Base-by-base conservation (phyloP, 1,284 basidiomycete genomes). In the Rhodotorula sp. region DNA sequence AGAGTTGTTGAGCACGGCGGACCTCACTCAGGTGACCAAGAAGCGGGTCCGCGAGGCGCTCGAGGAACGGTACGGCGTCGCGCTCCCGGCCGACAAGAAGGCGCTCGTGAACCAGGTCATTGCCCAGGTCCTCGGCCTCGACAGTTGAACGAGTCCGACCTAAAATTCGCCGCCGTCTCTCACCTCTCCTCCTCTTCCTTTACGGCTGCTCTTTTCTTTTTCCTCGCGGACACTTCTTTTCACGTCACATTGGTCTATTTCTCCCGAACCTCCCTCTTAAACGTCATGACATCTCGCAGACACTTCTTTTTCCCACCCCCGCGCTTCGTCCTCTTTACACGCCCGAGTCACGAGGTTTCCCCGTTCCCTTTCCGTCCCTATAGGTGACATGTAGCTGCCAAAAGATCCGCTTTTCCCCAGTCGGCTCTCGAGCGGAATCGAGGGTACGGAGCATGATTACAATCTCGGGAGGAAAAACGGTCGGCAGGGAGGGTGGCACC, bases 1-100 rank as follows among this genome's bases (percentile, higher is more conserved):
- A 52, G 64, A 67, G 48, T 67, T 95, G 55, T 84, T 95, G 67
- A 85, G 85, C 26, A 83, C 84, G 31, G 92, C 92, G 0, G 92
- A 97, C 81, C 84, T 97, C 66, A 92, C 93, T 79, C 88, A 87
- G 28, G 86, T 95, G 68, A 95, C 93, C 62, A 97, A 97, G 84
- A 88, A 93, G 76, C 89, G 89, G 76, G 89, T 97, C 66, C 86
- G 94, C 61, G 85, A 87, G 70, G 87, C 88, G 78, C 83, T 97
- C 62, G 77, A 78, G 64, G 26, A 14, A 38, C 60, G 65, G 61
- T 79, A 79, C 62, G 66, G 66, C 54, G 65, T 55, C 49, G 65
- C 76, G 3, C 72, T 72, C 12, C 50, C 50, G 34, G 67, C 69
- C 3, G 47, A 73, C 58, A 78, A 78, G 62, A 62, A 62, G 34